These are phyloP conservation scores for Calvatia gigantea DNA, from an alignment of 768 basidiomycete species.

Conservation along the genomic window DNA sequence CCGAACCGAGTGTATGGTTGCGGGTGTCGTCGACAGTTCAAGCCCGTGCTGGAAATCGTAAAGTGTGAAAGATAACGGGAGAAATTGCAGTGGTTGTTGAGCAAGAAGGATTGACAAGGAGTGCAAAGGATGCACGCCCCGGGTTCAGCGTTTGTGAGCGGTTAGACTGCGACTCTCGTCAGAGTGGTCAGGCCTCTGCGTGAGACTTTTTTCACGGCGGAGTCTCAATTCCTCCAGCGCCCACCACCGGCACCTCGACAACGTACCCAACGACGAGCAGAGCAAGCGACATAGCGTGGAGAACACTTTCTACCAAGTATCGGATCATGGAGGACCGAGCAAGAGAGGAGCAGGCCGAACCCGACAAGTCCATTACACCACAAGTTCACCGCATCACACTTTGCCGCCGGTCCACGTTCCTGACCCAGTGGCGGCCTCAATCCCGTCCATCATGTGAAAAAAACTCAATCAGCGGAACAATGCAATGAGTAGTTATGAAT, in stretches of 20 bases:
- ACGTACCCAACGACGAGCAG: not conserved
- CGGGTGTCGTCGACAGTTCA: not conserved
- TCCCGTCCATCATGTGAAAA: slow-evolving; percentile 8
- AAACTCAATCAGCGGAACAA: slow-evolving; percentile 7
- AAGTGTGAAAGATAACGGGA: not conserved
- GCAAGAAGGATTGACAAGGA: not conserved
- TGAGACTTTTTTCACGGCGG: slow-evolving; percentile 17
- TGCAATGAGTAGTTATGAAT: too few species aligned
- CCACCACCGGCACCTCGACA: slow-evolving; percentile 3
- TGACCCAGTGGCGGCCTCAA: not conserved
- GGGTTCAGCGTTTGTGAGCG: slow-evolving; percentile 7
- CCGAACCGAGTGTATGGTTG: not conserved
- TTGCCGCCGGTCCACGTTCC: slow-evolving; percentile 6
- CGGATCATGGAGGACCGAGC: too few species aligned
- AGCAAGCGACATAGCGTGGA: not conserved
- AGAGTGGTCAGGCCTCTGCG: slow-evolving; percentile 16
- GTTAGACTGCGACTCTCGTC: slow-evolving; percentile 1
- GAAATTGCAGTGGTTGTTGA: not conserved
- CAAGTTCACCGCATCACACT: not conserved
- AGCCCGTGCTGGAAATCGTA: not conserved
- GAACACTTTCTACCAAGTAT: too few species aligned
- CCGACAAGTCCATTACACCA: not conserved
- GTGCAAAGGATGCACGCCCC: not conserved
- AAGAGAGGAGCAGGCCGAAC: not conserved
- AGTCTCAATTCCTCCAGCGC: slow-evolving; percentile 18